These are phyloP conservation scores for Rhytidiadelphus loreus DNA, from an alignment of 225 moss, liverwort and hornwort genomes.

Conservation along the genomic window DNA sequence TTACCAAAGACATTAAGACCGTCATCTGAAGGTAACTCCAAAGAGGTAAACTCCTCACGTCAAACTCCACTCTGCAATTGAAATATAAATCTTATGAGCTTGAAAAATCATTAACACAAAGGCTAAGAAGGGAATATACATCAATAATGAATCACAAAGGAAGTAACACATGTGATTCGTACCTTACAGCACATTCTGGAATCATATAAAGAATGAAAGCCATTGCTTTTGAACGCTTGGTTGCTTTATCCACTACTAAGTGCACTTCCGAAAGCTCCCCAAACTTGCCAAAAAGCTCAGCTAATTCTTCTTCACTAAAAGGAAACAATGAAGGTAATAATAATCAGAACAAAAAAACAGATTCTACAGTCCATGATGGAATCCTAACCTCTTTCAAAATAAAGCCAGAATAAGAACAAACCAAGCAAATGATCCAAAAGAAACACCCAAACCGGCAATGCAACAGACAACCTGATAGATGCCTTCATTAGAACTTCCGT, in stretches of 20 bases:
- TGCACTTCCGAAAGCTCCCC: conserved; percentile 90
- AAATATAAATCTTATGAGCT: neutral
- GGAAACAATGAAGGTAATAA: neutral
- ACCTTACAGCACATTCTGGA: conserved; percentile 95
- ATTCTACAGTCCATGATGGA: neutral
- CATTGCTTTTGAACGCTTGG: conserved; percentile 86
- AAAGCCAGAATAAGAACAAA: neutral
- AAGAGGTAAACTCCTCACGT: neutral
- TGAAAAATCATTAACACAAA: neutral
- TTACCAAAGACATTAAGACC: neutral
- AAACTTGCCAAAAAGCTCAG: conserved; percentile 72
- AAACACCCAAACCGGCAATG: neutral
- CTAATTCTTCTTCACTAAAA: conserved; percentile 85
- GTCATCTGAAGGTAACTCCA: neutral
- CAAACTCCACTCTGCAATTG: neutral
- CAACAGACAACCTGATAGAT: neutral
- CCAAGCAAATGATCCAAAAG: neutral
- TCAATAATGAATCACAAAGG: neutral
- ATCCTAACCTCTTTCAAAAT: neutral
- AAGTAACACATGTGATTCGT: neutral
- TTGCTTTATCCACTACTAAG: conserved; percentile 78
- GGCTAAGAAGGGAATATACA: neutral
- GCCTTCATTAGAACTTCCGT: neutral
- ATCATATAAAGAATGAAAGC: conserved; percentile 88
- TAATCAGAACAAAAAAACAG: neutral